phyloP scores from a whole-genome alignment of 208 protist species.

The Acanthamoeba triangularis region DNA sequence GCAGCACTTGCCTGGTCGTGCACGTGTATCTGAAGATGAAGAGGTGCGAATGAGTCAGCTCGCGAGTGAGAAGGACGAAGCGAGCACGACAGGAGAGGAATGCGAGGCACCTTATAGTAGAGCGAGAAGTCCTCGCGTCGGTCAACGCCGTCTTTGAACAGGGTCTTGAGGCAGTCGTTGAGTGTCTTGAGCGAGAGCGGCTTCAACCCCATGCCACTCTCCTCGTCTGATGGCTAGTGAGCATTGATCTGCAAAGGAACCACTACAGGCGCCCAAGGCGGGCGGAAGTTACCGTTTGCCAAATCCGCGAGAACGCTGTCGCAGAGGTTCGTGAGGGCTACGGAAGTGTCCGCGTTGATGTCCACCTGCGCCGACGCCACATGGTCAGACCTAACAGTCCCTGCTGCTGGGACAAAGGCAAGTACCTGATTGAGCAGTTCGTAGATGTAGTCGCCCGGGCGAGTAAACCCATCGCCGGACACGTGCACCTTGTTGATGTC shows the following conservation, averaged over 20 bases:
- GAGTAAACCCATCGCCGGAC: slow-evolving; percentile 18
- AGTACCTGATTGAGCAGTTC: slow-evolving; percentile 53
- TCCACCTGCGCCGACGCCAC: neutral
- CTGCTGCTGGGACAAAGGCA: neutral
- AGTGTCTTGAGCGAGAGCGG: slow-evolving; percentile 14
- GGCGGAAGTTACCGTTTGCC: slow-evolving; percentile 2
- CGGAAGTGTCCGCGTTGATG: slow-evolving; percentile 32
- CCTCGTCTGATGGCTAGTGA: slow-evolving; percentile 20
- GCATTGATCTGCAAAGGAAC: neutral
- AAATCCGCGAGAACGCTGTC: slow-evolving; percentile 10
- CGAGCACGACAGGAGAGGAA: neutral
- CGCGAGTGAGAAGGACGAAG: neutral
- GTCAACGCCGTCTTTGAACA: slow-evolving; percentile 39
- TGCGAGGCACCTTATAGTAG: neutral
- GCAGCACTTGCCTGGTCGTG: slow-evolving; percentile 61
- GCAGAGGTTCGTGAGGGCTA: neutral
- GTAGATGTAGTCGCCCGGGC: slow-evolving; percentile 59
- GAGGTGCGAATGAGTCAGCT: too few species aligned
- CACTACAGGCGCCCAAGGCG: neutral
- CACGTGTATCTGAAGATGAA: neutral
- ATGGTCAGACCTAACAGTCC: neutral
- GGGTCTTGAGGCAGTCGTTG: slow-evolving; percentile 66
- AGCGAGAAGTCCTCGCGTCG: slow-evolving; percentile 24
- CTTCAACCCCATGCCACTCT: slow-evolving; percentile 28
- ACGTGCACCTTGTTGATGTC: neutral